Percentiles rank a stretch among this genome's conserved stretches.
Evolutionary conservation across 495 filamentous ascomycete genomes (phyloP).

Genomic region (Thermothielavioides terrestris): DNA sequence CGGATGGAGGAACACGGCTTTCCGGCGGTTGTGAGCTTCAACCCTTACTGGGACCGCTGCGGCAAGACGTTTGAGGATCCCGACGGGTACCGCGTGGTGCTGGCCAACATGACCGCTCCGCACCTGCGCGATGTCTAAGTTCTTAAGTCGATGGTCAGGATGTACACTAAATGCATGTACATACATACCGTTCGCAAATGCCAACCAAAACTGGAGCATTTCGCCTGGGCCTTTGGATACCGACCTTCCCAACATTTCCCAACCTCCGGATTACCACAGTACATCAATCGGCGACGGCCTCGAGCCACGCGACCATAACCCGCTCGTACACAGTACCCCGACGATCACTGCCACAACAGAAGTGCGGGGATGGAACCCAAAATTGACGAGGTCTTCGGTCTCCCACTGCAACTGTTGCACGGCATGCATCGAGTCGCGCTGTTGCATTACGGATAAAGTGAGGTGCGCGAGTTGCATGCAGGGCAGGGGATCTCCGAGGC

Average conservation of each 20-base stretch:
- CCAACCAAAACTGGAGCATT: too few relatives aligned
- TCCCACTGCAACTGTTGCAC: background rate
- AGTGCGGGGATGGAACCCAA: too few relatives aligned
- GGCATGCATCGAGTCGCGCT: background rate
- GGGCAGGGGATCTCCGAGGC: background rate
- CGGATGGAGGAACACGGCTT: conserved; percentile 21
- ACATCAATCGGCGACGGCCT: too few relatives aligned
- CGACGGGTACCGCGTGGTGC: conserved; percentile 29
- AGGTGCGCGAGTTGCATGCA: conserved; percentile 1
- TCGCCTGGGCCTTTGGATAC: too few relatives aligned
- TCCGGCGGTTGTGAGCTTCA: conserved; percentile 19
- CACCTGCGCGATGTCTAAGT: background rate
- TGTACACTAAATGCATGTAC: too few relatives aligned
- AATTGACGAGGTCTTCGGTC: background rate
- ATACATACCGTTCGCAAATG: too few relatives aligned
- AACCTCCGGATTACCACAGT: too few relatives aligned
- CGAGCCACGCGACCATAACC: too few relatives aligned
- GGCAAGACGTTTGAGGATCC: conserved; percentile 31
- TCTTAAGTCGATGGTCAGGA: too few relatives aligned
- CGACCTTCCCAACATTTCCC: too few relatives aligned
- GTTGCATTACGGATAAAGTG: conserved; percentile 1
- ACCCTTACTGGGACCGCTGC: conserved; percentile 28
- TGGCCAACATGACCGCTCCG: conserved; percentile 25
- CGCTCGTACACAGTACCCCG: too few relatives aligned
- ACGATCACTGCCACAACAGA: too few relatives aligned